Evolutionary conservation across 768 basidiomycete genomes (phyloP).

Genomic region (Pulveroboletus sp.): DNA sequence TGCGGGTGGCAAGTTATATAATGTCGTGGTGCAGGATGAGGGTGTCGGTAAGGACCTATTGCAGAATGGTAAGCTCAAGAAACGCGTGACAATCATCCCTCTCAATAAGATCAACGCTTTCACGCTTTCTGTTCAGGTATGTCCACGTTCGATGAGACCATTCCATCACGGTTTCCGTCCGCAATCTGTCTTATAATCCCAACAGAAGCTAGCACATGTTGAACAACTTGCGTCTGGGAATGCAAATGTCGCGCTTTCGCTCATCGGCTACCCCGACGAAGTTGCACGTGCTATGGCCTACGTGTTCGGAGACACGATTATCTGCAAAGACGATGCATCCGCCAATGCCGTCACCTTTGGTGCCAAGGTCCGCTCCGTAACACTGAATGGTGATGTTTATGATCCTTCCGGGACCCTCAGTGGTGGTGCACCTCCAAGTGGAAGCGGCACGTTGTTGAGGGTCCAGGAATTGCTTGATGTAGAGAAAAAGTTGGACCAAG

Average conservation of each 20-base stretch:
- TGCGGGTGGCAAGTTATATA: conserved; percentile 86
- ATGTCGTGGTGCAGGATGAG: conserved; percentile 93
- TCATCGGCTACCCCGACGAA: conserved; percentile 79
- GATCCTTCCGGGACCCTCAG: conserved; percentile 93
- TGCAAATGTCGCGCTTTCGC: conserved; percentile 82
- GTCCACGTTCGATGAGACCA: neutral
- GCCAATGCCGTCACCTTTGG: conserved; percentile 89
- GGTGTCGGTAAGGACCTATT: conserved; percentile 82
- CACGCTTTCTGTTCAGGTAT: conserved; percentile 49
- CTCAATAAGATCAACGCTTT: conserved; percentile 84
- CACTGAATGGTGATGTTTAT: conserved; percentile 92
- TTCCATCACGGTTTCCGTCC: neutral
- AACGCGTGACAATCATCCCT: conserved; percentile 91
- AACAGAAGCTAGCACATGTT: conserved; percentile 75
- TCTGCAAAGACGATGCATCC: conserved; percentile 85
- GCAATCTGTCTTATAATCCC: neutral
- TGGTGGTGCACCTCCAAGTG: conserved; percentile 83
- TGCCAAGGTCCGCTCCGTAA: conserved; percentile 73
- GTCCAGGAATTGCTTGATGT: conserved; percentile 79
- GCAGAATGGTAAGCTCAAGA: conserved; percentile 73
- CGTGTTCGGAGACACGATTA: conserved; percentile 90
- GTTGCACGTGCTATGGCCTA: conserved; percentile 87
- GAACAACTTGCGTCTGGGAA: conserved; percentile 72
- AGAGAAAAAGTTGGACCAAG: conserved; percentile 56
- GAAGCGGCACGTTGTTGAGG: conserved; percentile 70